phyloP scores from a whole-genome alignment of 768 basidiomycete species.

The Sarcomyxa edulis region DNA sequence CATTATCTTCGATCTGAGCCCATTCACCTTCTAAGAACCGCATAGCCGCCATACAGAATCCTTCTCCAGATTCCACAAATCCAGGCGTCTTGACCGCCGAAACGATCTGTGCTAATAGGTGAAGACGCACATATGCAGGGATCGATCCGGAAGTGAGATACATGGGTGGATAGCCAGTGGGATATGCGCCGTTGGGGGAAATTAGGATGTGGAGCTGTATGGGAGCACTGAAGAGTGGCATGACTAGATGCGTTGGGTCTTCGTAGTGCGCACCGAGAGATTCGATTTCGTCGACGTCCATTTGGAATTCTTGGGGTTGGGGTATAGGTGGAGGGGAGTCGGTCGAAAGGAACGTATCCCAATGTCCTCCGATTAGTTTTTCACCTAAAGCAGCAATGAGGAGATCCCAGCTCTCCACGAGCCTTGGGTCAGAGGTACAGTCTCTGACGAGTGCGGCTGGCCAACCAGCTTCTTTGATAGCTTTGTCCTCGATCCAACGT shows the following conservation, averaged over 20 bases:
- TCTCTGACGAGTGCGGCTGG: constrained; percentile 66
- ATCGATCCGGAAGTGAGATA: constrained; percentile 67
- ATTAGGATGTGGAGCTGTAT: constrained; percentile 65
- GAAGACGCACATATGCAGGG: constrained; percentile 78
- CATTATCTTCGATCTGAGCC: constrained; percentile 57
- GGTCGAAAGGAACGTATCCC: constrained; percentile 1
- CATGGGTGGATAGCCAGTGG: constrained; percentile 56
- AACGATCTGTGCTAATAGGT: constrained; percentile 70
- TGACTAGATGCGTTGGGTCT: constrained; percentile 42
- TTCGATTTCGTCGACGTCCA: constrained; percentile 40
- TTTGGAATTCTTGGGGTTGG: constrained; percentile 21
- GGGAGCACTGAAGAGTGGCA: constrained; percentile 62
- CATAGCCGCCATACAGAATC: constrained; percentile 68
- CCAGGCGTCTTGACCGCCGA: constrained; percentile 43
- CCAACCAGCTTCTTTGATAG: constrained; percentile 81
- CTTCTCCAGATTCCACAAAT: constrained; percentile 62
- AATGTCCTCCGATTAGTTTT: constrained; percentile 44
- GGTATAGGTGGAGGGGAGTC: background rate
- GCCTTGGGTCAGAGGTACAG: constrained; percentile 30
- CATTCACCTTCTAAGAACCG: constrained; percentile 68
- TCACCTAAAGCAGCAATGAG: constrained; percentile 53
- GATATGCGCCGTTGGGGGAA: constrained; percentile 36
- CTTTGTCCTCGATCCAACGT: constrained; percentile 78
- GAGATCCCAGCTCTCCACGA: constrained; percentile 44
- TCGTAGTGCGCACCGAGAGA: constrained; percentile 51